Evolutionary conservation across 23 red algal species (phyloP).

Genomic region (Gracilaria caudata): DNA sequence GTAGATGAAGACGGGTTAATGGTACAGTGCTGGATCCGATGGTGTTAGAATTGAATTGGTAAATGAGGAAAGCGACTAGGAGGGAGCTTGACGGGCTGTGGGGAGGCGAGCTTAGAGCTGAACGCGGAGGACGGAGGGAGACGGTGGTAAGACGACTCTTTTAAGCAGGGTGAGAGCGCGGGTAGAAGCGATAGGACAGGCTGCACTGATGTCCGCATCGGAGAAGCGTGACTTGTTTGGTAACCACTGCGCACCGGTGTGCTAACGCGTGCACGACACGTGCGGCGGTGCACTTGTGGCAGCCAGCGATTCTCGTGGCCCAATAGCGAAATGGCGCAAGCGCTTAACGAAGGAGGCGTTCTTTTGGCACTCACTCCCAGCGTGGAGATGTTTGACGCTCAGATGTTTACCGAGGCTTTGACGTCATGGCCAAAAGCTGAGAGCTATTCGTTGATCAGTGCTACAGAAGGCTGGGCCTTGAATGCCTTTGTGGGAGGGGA

Average conservation of each 20-base stretch:
- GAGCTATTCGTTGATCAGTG: neutral
- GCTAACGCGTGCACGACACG: neutral
- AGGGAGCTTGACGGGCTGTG: neutral
- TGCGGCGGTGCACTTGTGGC: neutral
- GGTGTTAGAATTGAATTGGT: neutral
- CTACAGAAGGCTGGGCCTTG: neutral
- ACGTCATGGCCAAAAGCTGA: neutral
- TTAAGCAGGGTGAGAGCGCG: neutral
- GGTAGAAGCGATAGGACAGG: neutral
- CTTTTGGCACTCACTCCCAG: neutral
- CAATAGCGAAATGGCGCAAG: neutral
- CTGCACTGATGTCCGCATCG: slow-evolving; percentile 6
- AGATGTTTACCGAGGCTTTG: neutral
- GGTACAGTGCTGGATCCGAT: neutral
- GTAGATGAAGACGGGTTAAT: neutral
- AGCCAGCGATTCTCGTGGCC: neutral
- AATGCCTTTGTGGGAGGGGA: neutral
- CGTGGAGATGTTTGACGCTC: too few relatives aligned
- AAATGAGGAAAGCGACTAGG: neutral
- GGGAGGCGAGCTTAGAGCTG: neutral
- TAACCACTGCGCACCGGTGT: neutral
- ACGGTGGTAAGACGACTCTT: slow-evolving; percentile 1
- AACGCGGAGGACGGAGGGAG: neutral
- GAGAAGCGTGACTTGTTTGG: slow-evolving; percentile 11
- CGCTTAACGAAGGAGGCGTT: neutral